Percentiles rank a stretch among this genome's conserved stretches.
These are phyloP conservation scores for Eutrema japonicum DNA, from an alignment of 345 rosid species.

Conservation along the genomic window DNA sequence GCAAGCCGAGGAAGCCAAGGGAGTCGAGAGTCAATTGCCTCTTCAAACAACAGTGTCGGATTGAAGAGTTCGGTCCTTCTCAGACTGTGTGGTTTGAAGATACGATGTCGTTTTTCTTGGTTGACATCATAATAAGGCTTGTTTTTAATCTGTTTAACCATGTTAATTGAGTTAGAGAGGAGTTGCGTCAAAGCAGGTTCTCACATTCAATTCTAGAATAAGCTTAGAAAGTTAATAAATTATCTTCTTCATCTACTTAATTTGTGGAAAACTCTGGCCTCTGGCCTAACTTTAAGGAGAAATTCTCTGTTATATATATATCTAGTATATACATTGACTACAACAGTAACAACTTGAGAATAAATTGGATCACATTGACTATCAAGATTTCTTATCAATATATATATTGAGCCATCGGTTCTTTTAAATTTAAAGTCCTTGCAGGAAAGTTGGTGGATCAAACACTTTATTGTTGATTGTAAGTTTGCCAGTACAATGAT, in stretches of 20 bases:
- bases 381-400: neutral
- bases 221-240: neutral
- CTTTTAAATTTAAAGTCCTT: neutral
- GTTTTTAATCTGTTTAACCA: neutral
- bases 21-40: constrained; percentile 66
- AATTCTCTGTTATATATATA: neutral
- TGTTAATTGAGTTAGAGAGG: too few species aligned
- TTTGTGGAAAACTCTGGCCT: constrained; percentile 28
- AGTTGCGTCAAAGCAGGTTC: neutral
- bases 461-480: too few species aligned
- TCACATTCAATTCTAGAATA: neutral
- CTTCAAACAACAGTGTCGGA: constrained; percentile 61
- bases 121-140: neutral
- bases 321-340: constrained; percentile 3
- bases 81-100: neutral
- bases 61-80: constrained; percentile 22
- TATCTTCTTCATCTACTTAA: constrained; percentile 8
- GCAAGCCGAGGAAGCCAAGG: constrained; percentile 56
- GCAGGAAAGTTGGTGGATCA: too few species aligned
- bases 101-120: neutral
- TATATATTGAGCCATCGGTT: neutral
- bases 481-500: neutral
- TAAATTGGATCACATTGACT: neutral
- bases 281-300: neutral
- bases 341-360: neutral